Evolutionary conservation across 108 stramenopile genomes (phyloP), one percentile per base, ranked within the genome.

Genomic region (Cyclotella sp.): DNA sequence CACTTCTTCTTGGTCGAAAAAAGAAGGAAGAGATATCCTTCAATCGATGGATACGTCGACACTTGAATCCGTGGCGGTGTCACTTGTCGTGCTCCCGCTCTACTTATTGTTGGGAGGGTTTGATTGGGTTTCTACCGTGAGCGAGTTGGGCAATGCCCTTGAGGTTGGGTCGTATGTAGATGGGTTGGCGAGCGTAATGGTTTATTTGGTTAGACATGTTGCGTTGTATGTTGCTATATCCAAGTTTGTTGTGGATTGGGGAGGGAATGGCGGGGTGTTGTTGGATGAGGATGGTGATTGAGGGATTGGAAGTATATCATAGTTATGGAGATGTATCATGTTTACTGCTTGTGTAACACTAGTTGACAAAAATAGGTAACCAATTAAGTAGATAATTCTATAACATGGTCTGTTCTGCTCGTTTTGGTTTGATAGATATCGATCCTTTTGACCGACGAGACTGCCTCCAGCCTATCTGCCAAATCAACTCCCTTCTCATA

Each of bases 241-340:
- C 40, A 91, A 91, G 45, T 91, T 91, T 67, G 82, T 90, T 26
- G 79, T 94, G 15, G 90, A 94, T 66, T 94, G 91, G 93, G 84
- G 82, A 53, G 62, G 75, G 22, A 76, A 74, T 28, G 76, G 72
- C 57, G 76, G 76, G 6, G 62, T 83, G 3, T 73, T 77, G 22
- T 65, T 67, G 28, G 81, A 77, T 18, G 71, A 76, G 40, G 77
- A 70, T 0, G 51, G 10, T 22, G 52, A 52, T 21, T 68, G 51
- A 66, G 12, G 12, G 19, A 34, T 6, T 34, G n/a, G 5, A n/a
- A n/a, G n/a, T n/a, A n/a, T n/a, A n/a, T n/a, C n/a, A n/a, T n/a
- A n/a, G 53, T 54, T 19, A 54, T 45, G 44, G 9, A 54, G 7
- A 57, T 24, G 24, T n/a, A 1, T 1, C 3, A 24, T 26, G 55